phyloP scores from a whole-genome alignment of 148 eudicot species.

The Rhododendron henanense region DNA sequence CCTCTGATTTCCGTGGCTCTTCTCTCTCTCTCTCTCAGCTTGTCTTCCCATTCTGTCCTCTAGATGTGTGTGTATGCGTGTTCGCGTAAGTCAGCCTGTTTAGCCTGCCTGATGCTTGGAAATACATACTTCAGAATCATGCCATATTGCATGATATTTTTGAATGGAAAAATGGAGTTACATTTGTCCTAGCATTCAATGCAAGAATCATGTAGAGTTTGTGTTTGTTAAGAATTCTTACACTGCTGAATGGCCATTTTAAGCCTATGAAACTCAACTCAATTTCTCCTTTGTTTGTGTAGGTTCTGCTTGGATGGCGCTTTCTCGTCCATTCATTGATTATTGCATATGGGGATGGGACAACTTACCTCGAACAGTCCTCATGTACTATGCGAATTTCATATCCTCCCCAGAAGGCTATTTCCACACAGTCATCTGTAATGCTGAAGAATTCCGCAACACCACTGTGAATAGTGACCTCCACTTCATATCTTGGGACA shows the following conservation, averaged over 20 bases:
- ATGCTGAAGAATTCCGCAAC: conserved; percentile 37
- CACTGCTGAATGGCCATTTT: background rate
- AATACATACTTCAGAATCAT: background rate
- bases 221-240: background rate
- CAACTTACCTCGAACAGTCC: conserved; percentile 53
- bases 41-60: background rate
- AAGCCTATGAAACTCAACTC: background rate
- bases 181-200: background rate
- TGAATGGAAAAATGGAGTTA: background rate
- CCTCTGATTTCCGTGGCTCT: no score
- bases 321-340: conserved; percentile 45
- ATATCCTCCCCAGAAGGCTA: conserved; percentile 58
- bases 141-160: background rate
- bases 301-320: conserved; percentile 69
- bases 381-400: conserved; percentile 55
- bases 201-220: background rate
- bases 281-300: background rate
- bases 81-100: background rate
- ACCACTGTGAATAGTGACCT: conserved; percentile 55
- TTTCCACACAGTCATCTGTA: conserved; percentile 54
- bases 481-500: conserved; percentile 58
- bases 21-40: no score
- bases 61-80: background rate
- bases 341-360: conserved; percentile 60
- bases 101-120: background rate